Conservation (phyloP, 148 eudicot genomes). For the Spergularia marina region DNA sequence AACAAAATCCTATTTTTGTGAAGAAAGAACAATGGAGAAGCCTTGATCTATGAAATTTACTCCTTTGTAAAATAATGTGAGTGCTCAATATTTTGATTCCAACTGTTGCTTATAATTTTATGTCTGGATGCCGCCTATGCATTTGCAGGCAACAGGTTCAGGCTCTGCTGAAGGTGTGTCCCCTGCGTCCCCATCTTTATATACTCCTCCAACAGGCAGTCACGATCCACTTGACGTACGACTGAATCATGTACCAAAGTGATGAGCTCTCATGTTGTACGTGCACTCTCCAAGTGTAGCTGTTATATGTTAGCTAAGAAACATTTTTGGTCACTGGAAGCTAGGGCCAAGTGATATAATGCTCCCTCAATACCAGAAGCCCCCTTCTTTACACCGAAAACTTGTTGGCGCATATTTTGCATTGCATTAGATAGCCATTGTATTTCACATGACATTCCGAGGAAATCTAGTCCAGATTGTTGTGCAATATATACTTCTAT, state of each 20-base stretch:
- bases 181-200: slow-evolving; percentile 25
- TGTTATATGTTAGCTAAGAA: too few species aligned
- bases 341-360: too few species aligned
- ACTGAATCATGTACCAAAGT: slow-evolving; percentile 19
- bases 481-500: too few species aligned
- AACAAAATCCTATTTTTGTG: not conserved
- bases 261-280: slow-evolving; percentile 21
- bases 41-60: not conserved
- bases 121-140: not conserved
- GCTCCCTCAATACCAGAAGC: too few species aligned
- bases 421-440: too few species aligned
- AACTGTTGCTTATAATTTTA: not conserved
- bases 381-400: too few species aligned
- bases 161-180: slow-evolving; percentile 9
- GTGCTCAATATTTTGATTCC: not conserved
- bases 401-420: too few species aligned
- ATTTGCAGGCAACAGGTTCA: slow-evolving; percentile 23
- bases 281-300: too few species aligned
- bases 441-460: too few species aligned
- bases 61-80: not conserved
- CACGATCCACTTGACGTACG: slow-evolving; percentile 27
- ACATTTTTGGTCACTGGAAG: too few species aligned
- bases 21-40: not conserved
- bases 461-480: too few species aligned
- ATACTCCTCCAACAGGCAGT: slow-evolving; percentile 22